Conservation (phyloP, 179 eudicot genomes). For the Vitellaria paradoxa region DNA sequence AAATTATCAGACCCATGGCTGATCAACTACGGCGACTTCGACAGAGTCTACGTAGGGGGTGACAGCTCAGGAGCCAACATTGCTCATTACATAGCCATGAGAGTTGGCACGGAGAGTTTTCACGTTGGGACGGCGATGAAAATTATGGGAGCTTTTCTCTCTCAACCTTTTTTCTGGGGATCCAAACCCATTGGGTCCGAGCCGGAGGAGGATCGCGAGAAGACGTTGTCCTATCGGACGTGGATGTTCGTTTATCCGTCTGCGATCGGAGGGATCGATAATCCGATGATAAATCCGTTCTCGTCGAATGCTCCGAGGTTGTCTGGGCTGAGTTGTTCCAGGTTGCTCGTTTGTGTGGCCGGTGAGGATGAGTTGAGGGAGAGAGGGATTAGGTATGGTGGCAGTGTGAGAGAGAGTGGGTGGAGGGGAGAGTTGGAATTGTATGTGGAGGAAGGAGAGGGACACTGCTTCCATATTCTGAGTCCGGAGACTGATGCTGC, state of each 20-base stretch:
- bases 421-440: constrained; percentile 33
- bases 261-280: constrained; percentile 29
- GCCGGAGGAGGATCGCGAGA: not conserved
- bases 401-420: constrained; percentile 32
- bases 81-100: constrained; percentile 27
- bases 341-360: constrained; percentile 36
- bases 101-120: too few species aligned
- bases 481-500: constrained; percentile 36
- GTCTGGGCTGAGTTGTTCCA: constrained; percentile 26
- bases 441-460: constrained; percentile 40
- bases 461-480: constrained; percentile 35
- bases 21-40: constrained; percentile 31
- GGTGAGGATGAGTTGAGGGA: constrained; percentile 31
- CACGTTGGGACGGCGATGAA: too few species aligned
- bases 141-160: constrained; percentile 11
- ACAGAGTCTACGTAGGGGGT: constrained; percentile 35
- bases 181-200: constrained; percentile 15
- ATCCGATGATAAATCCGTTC: constrained; percentile 41
- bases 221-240: not conserved
- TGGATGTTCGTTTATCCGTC: constrained; percentile 46
- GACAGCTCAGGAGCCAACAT: constrained; percentile 45
- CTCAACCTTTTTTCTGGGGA: constrained; percentile 29
- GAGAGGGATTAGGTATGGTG: constrained; percentile 20
- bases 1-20: constrained; percentile 38
- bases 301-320: constrained; percentile 33